Base-by-base conservation (phyloP, 1,139 yeast species). In the Lodderomyces beijingensis region DNA sequence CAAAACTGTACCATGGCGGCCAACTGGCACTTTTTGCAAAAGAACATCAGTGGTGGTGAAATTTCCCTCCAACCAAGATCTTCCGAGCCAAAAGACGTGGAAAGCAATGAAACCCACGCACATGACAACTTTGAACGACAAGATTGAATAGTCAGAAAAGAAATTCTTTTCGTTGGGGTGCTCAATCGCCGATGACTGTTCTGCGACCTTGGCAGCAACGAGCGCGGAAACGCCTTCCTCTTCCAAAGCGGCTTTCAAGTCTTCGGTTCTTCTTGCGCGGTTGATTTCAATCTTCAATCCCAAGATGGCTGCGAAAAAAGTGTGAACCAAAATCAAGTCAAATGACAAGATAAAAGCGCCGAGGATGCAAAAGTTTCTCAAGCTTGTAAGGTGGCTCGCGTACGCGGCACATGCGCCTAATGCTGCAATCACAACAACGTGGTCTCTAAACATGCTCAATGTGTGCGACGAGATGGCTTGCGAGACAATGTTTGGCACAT, bases 271-370 rank as follows among this genome's bases (percentile, higher is more conserved):
- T 59, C 91, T 87, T 39, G 94, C 95, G 44, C 88, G 72, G 52
- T 79, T 79, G 53, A 91, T 87, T 59, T 93, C 97, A 27, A 93
- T 78, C 59, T 91, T 91, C 57, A 91, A 72, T 1, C 95, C 81
- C 46, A 91, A 73, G 33, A 88, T 77, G 2, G 96, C 91, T 10
- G 95, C 71, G 57, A 73, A 91, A 57, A 89, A 89, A 2, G 97
- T 86, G 50, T 79, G 75, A 25, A 88, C 79, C 56, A 87, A 69
- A 27, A 87, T 42, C 40, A 85, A 65, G 55, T 91, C 98, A 47
- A 73, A 81, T 7, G 77, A 62, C 49, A 91, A 63, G 38, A 88
- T 80, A 51, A 83, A 70, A 5, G 89, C 77, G 42, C 89, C 70
- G 44, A 91, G 66, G 35, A 84, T 70, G 57, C 95, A 86, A 54